Evolutionary conservation across 495 filamentous ascomycete genomes (phyloP).

Genomic region (Hyaloscypha finlandica): DNA sequence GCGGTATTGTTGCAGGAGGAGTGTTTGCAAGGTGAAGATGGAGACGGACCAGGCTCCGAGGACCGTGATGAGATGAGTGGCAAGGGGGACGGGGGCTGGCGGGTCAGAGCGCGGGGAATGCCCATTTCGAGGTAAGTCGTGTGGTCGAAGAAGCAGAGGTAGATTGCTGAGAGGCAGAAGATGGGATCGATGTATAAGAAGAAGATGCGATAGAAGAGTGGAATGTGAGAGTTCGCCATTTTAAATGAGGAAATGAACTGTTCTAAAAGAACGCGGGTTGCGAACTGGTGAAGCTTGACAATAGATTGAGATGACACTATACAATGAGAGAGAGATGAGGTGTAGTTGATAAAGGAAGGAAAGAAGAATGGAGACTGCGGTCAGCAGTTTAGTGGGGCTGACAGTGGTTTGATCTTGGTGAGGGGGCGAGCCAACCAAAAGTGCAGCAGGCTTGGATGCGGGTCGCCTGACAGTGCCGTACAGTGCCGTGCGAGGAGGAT

Average conservation of each 20-base stretch:
- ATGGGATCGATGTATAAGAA: conserved; percentile 34
- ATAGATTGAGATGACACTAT: neutral
- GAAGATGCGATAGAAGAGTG: conserved; percentile 26
- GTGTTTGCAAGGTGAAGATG: conserved; percentile 23
- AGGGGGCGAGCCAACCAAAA: neutral
- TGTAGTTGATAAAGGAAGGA: neutral
- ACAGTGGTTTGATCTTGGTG: neutral
- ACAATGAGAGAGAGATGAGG: neutral
- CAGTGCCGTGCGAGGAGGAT: too few relatives aligned
- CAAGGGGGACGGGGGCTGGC: neutral
- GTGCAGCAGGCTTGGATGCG: neutral
- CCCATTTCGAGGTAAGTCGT: conserved; percentile 16
- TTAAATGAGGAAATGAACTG: neutral
- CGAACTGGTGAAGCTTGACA: neutral
- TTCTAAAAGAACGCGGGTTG: neutral
- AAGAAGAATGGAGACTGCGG: neutral
- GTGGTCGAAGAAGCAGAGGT: conserved; percentile 33
- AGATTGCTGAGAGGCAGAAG: conserved; percentile 32
- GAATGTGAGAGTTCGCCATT: neutral
- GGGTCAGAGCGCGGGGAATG: conserved; percentile 5
- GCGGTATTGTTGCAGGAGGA: conserved; percentile 21
- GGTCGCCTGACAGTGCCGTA: neutral
- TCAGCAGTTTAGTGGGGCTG: neutral
- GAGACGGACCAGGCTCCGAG: conserved; percentile 26
- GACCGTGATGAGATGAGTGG: conserved; percentile 15